These are phyloP conservation scores for Arthromyces matolae DNA, from an alignment of 768 basidiomycete genomes.

Conservation along the genomic window DNA sequence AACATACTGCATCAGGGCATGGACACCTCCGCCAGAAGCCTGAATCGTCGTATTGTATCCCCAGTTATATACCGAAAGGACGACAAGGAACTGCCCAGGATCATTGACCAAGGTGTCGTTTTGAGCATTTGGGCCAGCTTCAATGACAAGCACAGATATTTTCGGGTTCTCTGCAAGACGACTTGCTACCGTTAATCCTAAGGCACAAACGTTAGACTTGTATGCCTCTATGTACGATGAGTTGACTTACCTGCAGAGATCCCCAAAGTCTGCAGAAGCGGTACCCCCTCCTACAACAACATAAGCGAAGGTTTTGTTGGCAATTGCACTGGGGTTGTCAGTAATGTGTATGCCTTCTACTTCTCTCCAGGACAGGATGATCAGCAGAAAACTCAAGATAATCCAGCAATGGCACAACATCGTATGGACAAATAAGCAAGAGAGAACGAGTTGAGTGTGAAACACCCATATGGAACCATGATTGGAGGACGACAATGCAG, in stretches of 20 bases:
- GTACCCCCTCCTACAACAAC: constrained; percentile 14
- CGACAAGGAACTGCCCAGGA: constrained; percentile 8
- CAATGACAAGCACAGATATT: constrained; percentile 8
- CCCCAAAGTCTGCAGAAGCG: constrained; percentile 4
- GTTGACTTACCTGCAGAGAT: background rate
- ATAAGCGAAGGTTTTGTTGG: constrained; percentile 11
- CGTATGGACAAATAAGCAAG: no score
- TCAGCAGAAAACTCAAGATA: no score
- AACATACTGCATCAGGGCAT: constrained; percentile 9
- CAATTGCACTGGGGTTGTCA: constrained; percentile 4
- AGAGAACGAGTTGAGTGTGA: no score
- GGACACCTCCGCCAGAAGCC: constrained; percentile 6
- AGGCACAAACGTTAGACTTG: background rate
- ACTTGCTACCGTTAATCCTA: constrained; percentile 13
- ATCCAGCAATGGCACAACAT: no score
- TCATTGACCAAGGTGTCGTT: constrained; percentile 11
- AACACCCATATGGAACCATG: no score
- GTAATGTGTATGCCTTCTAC: constrained; percentile 12
- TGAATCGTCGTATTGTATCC: constrained; percentile 14
- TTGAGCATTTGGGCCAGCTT: constrained; percentile 16
- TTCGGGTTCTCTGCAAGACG: constrained; percentile 12
- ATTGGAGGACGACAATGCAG: no score
- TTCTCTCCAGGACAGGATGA: background rate
- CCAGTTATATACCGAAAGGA: constrained; percentile 4
- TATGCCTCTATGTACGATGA: no score